phyloP scores from a whole-genome alignment of 139 green algal genomes.

The Picochlorum sp. region DNA sequence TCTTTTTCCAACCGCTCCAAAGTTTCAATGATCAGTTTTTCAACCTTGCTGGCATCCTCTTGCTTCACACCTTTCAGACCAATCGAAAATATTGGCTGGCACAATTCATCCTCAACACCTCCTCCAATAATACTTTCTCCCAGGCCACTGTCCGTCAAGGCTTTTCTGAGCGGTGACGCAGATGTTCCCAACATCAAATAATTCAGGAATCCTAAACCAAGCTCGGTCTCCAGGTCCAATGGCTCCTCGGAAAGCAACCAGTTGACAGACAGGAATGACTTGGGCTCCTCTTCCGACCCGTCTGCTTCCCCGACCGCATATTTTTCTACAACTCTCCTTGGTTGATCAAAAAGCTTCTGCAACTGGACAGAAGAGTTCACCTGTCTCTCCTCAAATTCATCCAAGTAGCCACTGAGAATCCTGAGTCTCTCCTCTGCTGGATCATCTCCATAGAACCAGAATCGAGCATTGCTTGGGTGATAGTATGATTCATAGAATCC shows the following conservation, averaged over 20 bases:
- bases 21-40: slow-evolving; percentile 72
- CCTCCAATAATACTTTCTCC: slow-evolving; percentile 84
- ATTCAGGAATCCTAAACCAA: slow-evolving; percentile 91
- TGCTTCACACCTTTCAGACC: slow-evolving; percentile 48
- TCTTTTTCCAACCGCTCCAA: slow-evolving; percentile 58
- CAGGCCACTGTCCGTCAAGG: slow-evolving; percentile 86
- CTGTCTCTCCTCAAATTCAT: slow-evolving; percentile 62
- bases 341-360: slow-evolving; percentile 59
- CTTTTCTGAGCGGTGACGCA: slow-evolving; percentile 82
- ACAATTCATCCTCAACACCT: slow-evolving; percentile 89
- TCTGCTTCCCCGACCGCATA: slow-evolving; percentile 46
- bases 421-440: slow-evolving; percentile 72
- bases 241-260: slow-evolving; percentile 83
- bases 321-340: slow-evolving; percentile 25
- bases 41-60: slow-evolving; percentile 44
- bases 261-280: slow-evolving; percentile 80
- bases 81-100: slow-evolving; percentile 78
- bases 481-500: slow-evolving; percentile 94
- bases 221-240: slow-evolving; percentile 85
- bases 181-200: slow-evolving; percentile 89
- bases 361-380: slow-evolving; percentile 67
- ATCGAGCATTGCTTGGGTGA: slow-evolving; percentile 85
- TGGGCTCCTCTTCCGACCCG: slow-evolving; percentile 51
- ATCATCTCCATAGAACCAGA: slow-evolving; percentile 99
- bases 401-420: slow-evolving; percentile 69